These are phyloP conservation scores for Ustilago nuda DNA, from an alignment of 1,284 basidiomycete species.

Conservation along the genomic window DNA sequence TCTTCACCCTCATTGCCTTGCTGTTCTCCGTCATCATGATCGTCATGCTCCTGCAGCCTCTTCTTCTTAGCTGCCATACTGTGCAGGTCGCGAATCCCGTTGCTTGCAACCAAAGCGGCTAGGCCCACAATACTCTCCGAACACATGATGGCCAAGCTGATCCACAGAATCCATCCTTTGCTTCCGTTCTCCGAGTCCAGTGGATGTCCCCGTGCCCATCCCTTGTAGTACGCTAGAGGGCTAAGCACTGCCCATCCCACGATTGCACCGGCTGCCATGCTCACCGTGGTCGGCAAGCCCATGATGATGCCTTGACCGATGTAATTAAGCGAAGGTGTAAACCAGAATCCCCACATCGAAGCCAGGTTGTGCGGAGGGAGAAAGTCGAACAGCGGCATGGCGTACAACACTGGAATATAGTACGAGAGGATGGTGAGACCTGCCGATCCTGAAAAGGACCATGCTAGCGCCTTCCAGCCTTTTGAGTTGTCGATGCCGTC, in stretches of 20 bases:
- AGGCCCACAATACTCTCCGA: slow-evolving; percentile 81
- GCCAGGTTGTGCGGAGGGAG: slow-evolving; percentile 76
- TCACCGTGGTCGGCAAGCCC: slow-evolving; percentile 92
- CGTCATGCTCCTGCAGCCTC: slow-evolving; percentile 55
- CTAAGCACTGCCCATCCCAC: slow-evolving; percentile 92
- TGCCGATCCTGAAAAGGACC: slow-evolving; percentile 65
- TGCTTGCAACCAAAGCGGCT: slow-evolving; percentile 36
- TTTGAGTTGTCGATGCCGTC: slow-evolving; percentile 18
- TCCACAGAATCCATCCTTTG: slow-evolving; percentile 77
- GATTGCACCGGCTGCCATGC: slow-evolving; percentile 96
- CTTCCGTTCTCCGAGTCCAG: slow-evolving; percentile 47
- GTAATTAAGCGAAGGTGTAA: slow-evolving; percentile 85
- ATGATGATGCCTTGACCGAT: slow-evolving; percentile 85
- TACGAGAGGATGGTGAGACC: slow-evolving; percentile 73
- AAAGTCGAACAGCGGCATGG: slow-evolving; percentile 87
- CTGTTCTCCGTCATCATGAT: slow-evolving; percentile 55
- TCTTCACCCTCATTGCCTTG: slow-evolving; percentile 71
- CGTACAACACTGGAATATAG: slow-evolving; percentile 88
- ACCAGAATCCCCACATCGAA: slow-evolving; percentile 91
- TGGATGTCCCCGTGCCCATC: slow-evolving; percentile 44
- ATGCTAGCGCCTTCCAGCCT: slow-evolving; percentile 46
- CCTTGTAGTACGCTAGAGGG: slow-evolving; percentile 79
- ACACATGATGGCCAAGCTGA: slow-evolving; percentile 91
- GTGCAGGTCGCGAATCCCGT: slow-evolving; percentile 36
- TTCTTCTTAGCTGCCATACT: slow-evolving; percentile 19